Percentiles rank a stretch among this genome's conserved stretches.
Conservation (phyloP, 371 early-diverging fungal species). For the Blastocladiella emersonii region DNA sequence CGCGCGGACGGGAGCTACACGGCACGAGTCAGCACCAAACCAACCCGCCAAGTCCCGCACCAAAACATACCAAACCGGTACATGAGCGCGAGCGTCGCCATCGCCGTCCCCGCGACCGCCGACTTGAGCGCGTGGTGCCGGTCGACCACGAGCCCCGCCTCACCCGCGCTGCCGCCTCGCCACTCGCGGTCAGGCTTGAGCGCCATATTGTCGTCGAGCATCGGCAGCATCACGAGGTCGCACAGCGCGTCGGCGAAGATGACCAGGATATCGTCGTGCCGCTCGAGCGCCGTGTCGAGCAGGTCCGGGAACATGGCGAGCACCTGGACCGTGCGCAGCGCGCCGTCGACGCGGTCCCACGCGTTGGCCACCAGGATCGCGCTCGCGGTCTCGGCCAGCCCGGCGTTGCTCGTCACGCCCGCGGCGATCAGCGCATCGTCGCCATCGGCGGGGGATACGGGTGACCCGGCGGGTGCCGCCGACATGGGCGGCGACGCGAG, state of each 20-base stretch:
- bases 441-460: background rate
- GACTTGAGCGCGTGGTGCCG: background rate
- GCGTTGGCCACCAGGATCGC: background rate
- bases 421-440: background rate
- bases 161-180: background rate
- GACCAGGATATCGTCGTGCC: background rate
- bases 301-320: background rate
- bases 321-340: background rate
- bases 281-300: background rate
- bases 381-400: background rate
- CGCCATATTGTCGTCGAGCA: background rate
- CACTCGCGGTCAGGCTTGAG: background rate
- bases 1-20: background rate
- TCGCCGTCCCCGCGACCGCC: background rate
- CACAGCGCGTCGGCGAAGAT: background rate
- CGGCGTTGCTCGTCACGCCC: no score
- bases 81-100: background rate
- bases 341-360: background rate
- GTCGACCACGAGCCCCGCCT: no score
- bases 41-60: no score
- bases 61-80: background rate
- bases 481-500: no score
- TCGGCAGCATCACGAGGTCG: conserved; percentile 1
- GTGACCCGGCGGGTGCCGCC: no score
- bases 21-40: no score